Evolutionary conservation across 345 rosid genomes (phyloP).

Genomic region (Dimocarpus longan): DNA sequence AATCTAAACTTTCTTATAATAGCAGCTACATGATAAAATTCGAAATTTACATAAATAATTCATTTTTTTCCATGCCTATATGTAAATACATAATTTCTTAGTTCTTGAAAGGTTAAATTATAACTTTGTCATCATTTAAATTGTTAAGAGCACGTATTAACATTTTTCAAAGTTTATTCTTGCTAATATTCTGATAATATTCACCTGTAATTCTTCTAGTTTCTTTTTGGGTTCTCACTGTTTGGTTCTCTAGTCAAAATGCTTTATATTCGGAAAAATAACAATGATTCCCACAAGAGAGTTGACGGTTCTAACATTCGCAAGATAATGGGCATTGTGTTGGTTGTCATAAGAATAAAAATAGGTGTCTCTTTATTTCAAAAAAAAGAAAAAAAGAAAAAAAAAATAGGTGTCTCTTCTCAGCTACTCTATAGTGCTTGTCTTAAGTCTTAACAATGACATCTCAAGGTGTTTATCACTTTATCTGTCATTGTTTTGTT

Average conservation of each 20-base stretch:
- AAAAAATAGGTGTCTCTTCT: background rate
- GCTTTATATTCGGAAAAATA: background rate
- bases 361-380: background rate
- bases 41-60: too few species aligned
- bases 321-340: constrained; percentile 2
- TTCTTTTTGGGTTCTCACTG: background rate
- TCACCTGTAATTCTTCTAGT: background rate
- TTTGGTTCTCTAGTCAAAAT: background rate
- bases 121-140: too few species aligned
- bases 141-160: too few species aligned
- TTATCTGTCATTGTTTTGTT: background rate
- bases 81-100: too few species aligned
- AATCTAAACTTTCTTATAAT: too few species aligned
- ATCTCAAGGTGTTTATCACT: constrained; percentile 26
- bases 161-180: background rate
- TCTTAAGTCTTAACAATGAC: constrained; percentile 15
- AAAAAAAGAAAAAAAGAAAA: too few species aligned
- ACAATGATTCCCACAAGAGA: background rate
- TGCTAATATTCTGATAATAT: background rate
- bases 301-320: background rate
- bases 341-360: background rate
- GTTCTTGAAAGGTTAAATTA: too few species aligned
- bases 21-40: too few species aligned
- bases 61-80: too few species aligned
- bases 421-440: background rate